Evolutionary conservation across 179 eudicot genomes (phyloP).

Genomic region (Kewa caespitosa): DNA sequence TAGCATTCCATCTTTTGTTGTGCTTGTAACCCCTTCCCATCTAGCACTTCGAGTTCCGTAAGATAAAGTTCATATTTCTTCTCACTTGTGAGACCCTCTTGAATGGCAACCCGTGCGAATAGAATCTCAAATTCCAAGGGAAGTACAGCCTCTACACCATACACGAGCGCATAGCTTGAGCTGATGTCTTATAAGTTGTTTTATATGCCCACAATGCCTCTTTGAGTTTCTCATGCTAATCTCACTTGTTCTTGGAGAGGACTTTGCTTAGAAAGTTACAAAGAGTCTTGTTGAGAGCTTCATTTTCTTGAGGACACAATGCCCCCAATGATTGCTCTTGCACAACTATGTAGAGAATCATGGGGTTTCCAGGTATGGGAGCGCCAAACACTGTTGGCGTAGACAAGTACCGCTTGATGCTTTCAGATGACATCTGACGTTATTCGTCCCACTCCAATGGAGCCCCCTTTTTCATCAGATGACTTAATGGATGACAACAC

Average conservation of each 20-base stretch:
- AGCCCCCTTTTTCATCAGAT: neutral
- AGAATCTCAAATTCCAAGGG: constrained; percentile 16
- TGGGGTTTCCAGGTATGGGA: neutral
- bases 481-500: neutral
- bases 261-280: constrained; percentile 13
- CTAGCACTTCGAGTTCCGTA: constrained; percentile 14
- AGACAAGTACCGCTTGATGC: too few relatives aligned
- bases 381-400: too few relatives aligned
- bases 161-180: constrained; percentile 14
- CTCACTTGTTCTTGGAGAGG: too few relatives aligned
- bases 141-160: constrained; percentile 20
- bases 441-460: neutral
- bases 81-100: constrained; percentile 22
- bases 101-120: constrained; percentile 4
- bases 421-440: neutral
- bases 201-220: constrained; percentile 15
- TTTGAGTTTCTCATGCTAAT: too few relatives aligned
- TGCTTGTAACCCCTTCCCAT: constrained; percentile 17
- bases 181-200: neutral
- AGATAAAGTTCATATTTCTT: constrained; percentile 16
- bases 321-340: neutral
- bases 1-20: constrained; percentile 16
- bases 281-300: constrained; percentile 15
- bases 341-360: neutral
- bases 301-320: neutral